Evolutionary conservation across 1,139 yeast species (phyloP), one percentile per base, ranked within the genome.

Genomic region (Taiozyma sp.): DNA sequence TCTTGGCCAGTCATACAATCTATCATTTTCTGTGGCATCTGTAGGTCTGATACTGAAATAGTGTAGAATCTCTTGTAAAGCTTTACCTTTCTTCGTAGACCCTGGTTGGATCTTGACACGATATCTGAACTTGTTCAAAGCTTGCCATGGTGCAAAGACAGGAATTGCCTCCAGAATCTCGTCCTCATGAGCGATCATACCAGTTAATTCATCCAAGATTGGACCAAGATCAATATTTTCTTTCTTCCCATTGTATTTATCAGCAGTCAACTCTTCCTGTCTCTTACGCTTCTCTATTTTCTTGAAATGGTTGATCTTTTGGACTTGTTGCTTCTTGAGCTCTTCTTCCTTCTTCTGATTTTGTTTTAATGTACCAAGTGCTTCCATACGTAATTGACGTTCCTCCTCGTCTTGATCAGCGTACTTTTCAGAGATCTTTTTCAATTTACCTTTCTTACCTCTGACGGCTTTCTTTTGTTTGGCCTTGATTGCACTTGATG

Each of bases 381-480:
- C 86, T 53, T 86, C 82, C 87, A 91, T 81, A 54, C 93, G 77
- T 53, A 84, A 62, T 47, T 69, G 64, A 51, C 90, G 77, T 61
- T 93, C 98, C 51, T 88, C 95, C 50, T 89, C 97, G 63, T 91
- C 98, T 67, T 91, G 98, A 54, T 85, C 90, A 1, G 84, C 90
- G 63, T 93, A 93, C 63, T 90, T 91, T 49, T 80, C 75, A 30
- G 86, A 85, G 50, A 88, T 86, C 66, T 88, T 91, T 72, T 88
- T 89, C 67, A 87, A 64, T 63, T 90, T 90, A 24, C 87, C 83
- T 64, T 85, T 88, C 68, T 87, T 89, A 46, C 97, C 97, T 62
- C 97, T 81, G 2, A 85, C 83, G 44, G 72, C 75, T 42, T 58
- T 64, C 41, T 45, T 37, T 52, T 65, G 64, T 56, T 66, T 48